Base-by-base conservation (phyloP, 2,329 filamentous ascomycete genomes). In the Alternaria arborescens region DNA sequence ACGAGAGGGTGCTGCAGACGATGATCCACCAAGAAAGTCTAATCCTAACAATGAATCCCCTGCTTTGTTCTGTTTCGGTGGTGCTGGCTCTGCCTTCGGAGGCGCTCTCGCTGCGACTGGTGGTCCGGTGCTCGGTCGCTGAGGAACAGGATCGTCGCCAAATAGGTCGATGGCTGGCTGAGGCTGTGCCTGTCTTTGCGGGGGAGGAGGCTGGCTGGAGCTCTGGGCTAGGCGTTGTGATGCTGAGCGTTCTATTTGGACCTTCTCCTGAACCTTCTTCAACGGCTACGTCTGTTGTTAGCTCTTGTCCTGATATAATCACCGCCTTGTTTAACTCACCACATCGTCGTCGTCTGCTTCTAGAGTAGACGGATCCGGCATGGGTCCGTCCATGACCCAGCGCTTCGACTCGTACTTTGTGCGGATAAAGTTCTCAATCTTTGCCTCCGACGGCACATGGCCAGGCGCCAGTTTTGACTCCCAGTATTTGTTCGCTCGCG, bases 401-500 rank as follows among this genome's bases (percentile, higher is more conserved):
- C 96, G 87, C 87, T 97, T 98, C 55, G 95, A 91, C 79, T 99
- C 95, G 80, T 99, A 99, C 81, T 99, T 99, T 58, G 96, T 99
- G 69, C 95, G 89, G 73, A 99, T 98, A 76, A 99, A 99, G 84
- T 98, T 99, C 86, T 99, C 95, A 71, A 99, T 98, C 86, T 99
- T 99, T 69, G 91, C 87, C 83, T 99, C 96, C 22, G 94, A 97
- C 1, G 95, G 95, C 47, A 94, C 88, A 80, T 99, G 95, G 61
- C 94, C 94, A 14, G 90, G 82, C 3, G 94, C 93, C 74, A 99
- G 82, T 82, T 98, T 99, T 64, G 92, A 88, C 81, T 99, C 96
- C 94, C 94, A 99, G 79, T 98, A 89, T 84, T 97, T 98, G 83
- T 99, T 99, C 58, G 95, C 95, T 79, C 94, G 90, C 57, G 91